A percentile compares a stretch with the other conserved stretches of the same genome.
phyloP scores from a whole-genome alignment of 1,284 basidiomycete species.

The Rhodotorula sp. region DNA sequence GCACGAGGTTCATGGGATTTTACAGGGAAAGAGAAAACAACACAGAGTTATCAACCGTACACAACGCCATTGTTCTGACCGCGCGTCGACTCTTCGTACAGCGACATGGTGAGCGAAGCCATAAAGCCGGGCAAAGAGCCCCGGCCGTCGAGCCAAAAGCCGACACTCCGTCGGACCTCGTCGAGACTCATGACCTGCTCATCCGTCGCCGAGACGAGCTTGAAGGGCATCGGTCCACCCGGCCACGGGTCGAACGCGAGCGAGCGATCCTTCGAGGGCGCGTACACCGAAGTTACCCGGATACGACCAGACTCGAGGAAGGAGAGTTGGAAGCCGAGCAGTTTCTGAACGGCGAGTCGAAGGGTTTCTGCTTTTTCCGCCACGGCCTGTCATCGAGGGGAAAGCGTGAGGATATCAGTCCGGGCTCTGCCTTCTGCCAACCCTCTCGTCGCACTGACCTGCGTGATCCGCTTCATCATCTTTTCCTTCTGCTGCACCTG shows the following conservation, averaged over 20 bases:
- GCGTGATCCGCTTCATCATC: constrained; percentile 62
- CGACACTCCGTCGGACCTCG: constrained; percentile 35
- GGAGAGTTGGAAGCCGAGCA: constrained; percentile 78
- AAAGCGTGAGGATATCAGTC: not conserved
- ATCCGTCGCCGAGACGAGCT: constrained; percentile 39
- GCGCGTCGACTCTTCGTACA: constrained; percentile 41
- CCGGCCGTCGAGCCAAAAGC: constrained; percentile 42
- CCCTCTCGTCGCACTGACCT: constrained; percentile 3
- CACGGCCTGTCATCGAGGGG: constrained; percentile 55
- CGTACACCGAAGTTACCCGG: constrained; percentile 73
- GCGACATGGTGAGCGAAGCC: constrained; percentile 42
- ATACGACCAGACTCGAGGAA: constrained; percentile 81
- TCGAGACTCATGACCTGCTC: constrained; percentile 38
- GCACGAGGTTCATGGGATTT: not conserved
- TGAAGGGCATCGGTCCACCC: constrained; percentile 37
- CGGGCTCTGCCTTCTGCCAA: not conserved
- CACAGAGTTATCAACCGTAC: constrained; percentile 9
- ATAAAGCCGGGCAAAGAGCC: constrained; percentile 41
- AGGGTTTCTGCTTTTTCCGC: constrained; percentile 73
- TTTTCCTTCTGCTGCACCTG: constrained; percentile 61
- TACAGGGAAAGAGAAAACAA: too few relatives aligned
- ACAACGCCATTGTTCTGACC: constrained; percentile 19
- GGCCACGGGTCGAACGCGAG: constrained; percentile 43
- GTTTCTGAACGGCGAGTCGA: constrained; percentile 70
- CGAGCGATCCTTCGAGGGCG: constrained; percentile 50